Percentiles rank a stretch among this genome's conserved stretches.
phyloP scores from a whole-genome alignment of 139 green algal species.

The Haematococcus lacustris region DNA sequence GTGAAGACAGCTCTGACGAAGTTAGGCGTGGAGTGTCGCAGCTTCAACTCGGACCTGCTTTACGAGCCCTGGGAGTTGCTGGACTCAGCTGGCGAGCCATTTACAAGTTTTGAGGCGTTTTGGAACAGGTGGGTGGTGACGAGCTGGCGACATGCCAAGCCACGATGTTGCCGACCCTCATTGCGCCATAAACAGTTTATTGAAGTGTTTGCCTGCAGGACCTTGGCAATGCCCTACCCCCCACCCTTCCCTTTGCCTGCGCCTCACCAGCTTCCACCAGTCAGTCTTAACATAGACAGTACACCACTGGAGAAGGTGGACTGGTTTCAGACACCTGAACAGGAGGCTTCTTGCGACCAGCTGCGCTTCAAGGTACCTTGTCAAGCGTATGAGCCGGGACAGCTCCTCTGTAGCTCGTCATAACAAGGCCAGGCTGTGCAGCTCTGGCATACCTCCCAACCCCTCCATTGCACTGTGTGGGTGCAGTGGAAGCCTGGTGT shows the following conservation, averaged over 20 bases:
- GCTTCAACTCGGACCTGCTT: conserved; percentile 84
- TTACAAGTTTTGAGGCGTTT: conserved; percentile 70
- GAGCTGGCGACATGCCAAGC: background rate
- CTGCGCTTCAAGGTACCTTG: conserved; percentile 55
- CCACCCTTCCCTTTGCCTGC: conserved; percentile 47
- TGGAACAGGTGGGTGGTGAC: conserved; percentile 51
- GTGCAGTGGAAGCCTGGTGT: conserved; percentile 69
- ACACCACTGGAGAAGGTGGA: conserved; percentile 46
- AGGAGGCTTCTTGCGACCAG: conserved; percentile 64
- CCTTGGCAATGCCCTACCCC: conserved; percentile 33
- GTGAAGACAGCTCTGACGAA: conserved; percentile 61
- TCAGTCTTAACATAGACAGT: conserved; percentile 15
- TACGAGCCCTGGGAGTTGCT: conserved; percentile 90
- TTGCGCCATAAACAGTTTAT: too few species aligned
- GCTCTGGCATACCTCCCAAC: background rate
- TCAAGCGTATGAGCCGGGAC: background rate
- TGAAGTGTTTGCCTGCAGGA: conserved; percentile 9
- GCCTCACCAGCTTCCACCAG: conserved; percentile 31
- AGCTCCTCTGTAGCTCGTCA: background rate
- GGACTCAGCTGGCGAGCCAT: conserved; percentile 54
- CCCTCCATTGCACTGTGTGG: background rate
- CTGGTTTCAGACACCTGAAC: conserved; percentile 66
- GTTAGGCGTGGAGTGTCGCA: conserved; percentile 41
- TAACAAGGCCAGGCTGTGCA: background rate
- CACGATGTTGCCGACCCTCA: background rate